Base-by-base conservation (phyloP, 2,329 filamentous ascomycete genomes). In the Cercospora brassicicola region DNA sequence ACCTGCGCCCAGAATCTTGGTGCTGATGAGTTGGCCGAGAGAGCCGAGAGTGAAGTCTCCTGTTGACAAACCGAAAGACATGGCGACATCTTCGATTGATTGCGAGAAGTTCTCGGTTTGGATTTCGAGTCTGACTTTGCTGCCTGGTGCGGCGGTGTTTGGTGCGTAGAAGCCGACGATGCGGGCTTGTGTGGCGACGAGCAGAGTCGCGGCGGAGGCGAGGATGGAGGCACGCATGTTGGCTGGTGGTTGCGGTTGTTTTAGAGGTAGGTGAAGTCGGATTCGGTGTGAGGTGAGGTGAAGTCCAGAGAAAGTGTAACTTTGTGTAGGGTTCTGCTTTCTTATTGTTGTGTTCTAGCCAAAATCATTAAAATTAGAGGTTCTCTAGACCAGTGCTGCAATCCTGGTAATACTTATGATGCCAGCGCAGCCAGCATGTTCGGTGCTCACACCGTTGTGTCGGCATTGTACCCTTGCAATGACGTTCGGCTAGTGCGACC, bases 91-190 rank as follows among this genome's bases (percentile, higher is more conserved):
- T 70, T 78, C 74, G 31, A 83, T 80, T 62, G 76, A 64, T 73
- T 85, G 82, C 74, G 82, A 81, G 77, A 83, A 84, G 76, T 79
- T 78, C 59, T 79, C 75, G 53, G 79, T 80, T 51, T 77, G 56
- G 69, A 85, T 78, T 20, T 77, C 77, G 72, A 81, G 77, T 31
- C 76, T 73, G 75, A 83, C 79, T 53, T 76, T 72, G 36, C 65
- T 62, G 68, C 80, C 81, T 4, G 81, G 78, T 36, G 74, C 75
- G 69, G 84, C 78, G 45, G 78, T 82, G 8, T 76, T 65, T 1
- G 83, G 83, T 15, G 81, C 77, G 15, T 78, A 74, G 72, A 84
- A 79, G 76, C 82, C 82, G 66, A 72, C 71, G 69, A 85, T 83
- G 70, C 81, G 79, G 65, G 82, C 82, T 48, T 75, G 72, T 55